phyloP scores from a whole-genome alignment of 2,329 filamentous ascomycete species.

The Exserohilum rostratum region DNA sequence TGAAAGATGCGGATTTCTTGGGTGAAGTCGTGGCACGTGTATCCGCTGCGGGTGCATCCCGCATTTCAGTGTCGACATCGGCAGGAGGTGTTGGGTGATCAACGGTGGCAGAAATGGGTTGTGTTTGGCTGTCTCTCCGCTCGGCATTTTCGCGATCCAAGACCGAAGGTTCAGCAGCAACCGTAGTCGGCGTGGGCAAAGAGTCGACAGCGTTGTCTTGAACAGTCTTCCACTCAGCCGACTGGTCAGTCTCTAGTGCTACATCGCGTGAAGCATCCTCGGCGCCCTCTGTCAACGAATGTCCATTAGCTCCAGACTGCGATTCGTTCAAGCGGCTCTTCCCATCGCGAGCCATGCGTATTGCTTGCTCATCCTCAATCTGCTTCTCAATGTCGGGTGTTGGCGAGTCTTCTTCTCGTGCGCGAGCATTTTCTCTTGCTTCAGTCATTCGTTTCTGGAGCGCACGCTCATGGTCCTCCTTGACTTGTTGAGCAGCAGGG shows the following conservation, averaged over 20 bases:
- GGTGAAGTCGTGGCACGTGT: slow-evolving; percentile 21
- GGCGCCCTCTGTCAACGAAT: slow-evolving; percentile 34
- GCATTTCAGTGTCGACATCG: slow-evolving; percentile 45
- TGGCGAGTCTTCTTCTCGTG: slow-evolving; percentile 52
- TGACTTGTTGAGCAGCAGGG: slow-evolving; percentile 48
- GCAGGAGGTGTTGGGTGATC: slow-evolving; percentile 47
- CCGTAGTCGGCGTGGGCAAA: slow-evolving; percentile 45
- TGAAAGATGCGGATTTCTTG: slow-evolving; percentile 28
- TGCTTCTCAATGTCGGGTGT: slow-evolving; percentile 66
- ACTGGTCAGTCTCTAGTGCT: slow-evolving; percentile 8
- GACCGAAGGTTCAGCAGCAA: slow-evolving; percentile 38
- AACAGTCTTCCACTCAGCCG: slow-evolving; percentile 15
- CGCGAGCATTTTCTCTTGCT: slow-evolving; percentile 47
- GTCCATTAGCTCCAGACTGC: slow-evolving; percentile 9
- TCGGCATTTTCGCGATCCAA: slow-evolving; percentile 33
- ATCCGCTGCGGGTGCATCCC: slow-evolving; percentile 27
- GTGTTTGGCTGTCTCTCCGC: slow-evolving; percentile 8
- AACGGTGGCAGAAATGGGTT: slow-evolving; percentile 14
- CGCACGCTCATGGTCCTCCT: slow-evolving; percentile 61
- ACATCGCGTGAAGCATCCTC: slow-evolving; percentile 23
- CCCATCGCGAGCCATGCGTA: slow-evolving; percentile 43
- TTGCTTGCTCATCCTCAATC: slow-evolving; percentile 60
- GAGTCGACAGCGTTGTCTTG: slow-evolving; percentile 39
- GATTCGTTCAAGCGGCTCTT: slow-evolving; percentile 35
- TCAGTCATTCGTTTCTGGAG: slow-evolving; percentile 58